phyloP scores from a whole-genome alignment of 331 rosid genomes.

The Cydonia oblonga region DNA sequence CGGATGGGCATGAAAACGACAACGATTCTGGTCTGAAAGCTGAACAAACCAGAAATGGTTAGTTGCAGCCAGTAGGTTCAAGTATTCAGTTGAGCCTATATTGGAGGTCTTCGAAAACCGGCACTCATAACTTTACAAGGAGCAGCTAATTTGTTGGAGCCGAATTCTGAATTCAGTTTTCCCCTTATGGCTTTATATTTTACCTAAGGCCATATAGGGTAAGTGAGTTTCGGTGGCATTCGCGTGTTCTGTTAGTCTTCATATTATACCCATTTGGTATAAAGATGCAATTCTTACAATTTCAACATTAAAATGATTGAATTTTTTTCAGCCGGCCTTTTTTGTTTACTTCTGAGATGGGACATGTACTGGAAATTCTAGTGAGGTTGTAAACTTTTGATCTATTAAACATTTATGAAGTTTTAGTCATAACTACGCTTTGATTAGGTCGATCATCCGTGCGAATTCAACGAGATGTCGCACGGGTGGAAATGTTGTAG shows the following conservation, averaged over 20 bases:
- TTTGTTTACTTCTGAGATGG: background rate
- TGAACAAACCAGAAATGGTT: constrained; percentile 41
- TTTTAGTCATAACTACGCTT: background rate
- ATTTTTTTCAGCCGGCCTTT: constrained; percentile 3
- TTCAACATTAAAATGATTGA: constrained; percentile 14
- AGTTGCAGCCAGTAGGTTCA: constrained; percentile 12
- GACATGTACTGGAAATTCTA: background rate
- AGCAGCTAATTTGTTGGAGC: constrained; percentile 5
- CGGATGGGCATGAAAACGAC: constrained; percentile 56
- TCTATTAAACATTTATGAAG: background rate
- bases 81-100: background rate
- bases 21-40: constrained; percentile 42
- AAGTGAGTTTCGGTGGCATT: constrained; percentile 23
- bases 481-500: background rate
- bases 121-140: constrained; percentile 9
- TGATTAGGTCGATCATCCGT: background rate
- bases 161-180: constrained; percentile 10
- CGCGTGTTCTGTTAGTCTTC: constrained; percentile 24
- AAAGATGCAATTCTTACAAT: constrained; percentile 6
- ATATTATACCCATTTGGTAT: constrained; percentile 1
- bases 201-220: constrained; percentile 10
- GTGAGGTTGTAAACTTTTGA: background rate
- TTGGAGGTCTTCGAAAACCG: background rate
- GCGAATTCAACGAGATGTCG: background rate
- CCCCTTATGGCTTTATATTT: constrained; percentile 12